Conservation (phyloP, 2,329 filamentous ascomycete genomes). For the Fusarium staphyleae region DNA sequence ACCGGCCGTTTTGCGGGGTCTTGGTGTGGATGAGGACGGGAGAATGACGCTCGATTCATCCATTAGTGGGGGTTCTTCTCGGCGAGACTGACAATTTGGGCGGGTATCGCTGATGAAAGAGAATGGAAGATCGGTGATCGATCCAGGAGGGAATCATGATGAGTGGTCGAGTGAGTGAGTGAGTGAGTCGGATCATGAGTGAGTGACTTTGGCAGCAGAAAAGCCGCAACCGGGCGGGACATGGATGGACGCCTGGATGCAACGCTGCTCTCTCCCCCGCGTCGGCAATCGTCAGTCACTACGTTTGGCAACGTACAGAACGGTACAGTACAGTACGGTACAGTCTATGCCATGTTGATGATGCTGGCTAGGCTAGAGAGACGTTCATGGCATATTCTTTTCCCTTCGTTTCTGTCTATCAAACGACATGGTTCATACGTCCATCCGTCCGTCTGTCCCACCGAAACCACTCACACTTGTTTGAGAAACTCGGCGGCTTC, state of each 20-base stretch:
- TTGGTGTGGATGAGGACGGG: constrained; percentile 18
- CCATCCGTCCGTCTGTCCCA: constrained; percentile 20
- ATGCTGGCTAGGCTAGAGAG: too few species aligned
- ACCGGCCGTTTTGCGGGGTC: constrained; percentile 31
- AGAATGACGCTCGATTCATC: constrained; percentile 33
- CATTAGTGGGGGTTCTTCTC: constrained; percentile 27
- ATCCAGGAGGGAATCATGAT: too few species aligned
- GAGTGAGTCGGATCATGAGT: too few species aligned
- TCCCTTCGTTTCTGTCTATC: background rate
- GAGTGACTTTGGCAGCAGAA: background rate
- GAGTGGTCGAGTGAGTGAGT: background rate
- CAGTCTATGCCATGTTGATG: too few species aligned
- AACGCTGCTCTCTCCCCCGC: constrained; percentile 1
- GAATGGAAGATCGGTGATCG: constrained; percentile 27
- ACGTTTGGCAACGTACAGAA: too few species aligned
- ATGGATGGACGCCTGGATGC: background rate
- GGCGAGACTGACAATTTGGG: constrained; percentile 24
- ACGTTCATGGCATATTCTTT: background rate
- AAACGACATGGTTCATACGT: constrained; percentile 22
- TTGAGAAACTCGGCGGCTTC: background rate
- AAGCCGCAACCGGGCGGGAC: constrained; percentile 1
- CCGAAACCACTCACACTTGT: background rate
- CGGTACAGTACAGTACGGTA: too few species aligned
- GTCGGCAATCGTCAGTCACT: too few species aligned
- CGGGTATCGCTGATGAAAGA: constrained; percentile 5